Conservation (phyloP, 2,329 filamentous ascomycete genomes). For the Leptodontidium sp. region DNA sequence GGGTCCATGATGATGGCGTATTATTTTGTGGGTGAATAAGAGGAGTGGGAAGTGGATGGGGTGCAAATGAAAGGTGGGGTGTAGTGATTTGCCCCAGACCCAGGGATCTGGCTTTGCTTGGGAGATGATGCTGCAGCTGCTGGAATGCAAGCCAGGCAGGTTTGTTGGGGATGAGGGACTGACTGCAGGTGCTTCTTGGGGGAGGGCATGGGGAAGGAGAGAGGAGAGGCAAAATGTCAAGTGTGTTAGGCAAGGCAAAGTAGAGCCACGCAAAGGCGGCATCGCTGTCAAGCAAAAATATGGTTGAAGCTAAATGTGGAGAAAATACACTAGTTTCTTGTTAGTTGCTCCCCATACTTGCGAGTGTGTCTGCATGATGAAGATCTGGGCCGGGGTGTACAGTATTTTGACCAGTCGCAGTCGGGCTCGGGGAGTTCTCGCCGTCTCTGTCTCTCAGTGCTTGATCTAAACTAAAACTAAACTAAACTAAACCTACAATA, state of each 20-base stretch:
- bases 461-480: not conserved
- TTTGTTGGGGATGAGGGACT: not conserved
- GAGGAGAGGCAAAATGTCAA: not conserved
- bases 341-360: not conserved
- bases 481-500: too few species aligned
- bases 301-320: conserved; percentile 5
- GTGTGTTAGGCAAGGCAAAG: too few species aligned
- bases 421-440: not conserved
- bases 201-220: too few species aligned
- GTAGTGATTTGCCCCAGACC: not conserved
- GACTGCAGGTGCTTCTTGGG: too few species aligned
- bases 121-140: not conserved
- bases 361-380: not conserved
- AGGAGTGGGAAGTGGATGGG: not conserved
- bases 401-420: not conserved
- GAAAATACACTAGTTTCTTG: not conserved
- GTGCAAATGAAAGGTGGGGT: conserved; percentile 3
- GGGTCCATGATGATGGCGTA: too few species aligned
- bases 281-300: conserved; percentile 3
- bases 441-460: not conserved
- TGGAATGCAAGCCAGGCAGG: not conserved
- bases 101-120: conserved; percentile 1
- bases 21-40: not conserved
- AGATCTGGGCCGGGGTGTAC: conserved; percentile 8
- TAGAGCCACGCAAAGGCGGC: not conserved